Percentiles rank a stretch among this genome's conserved stretches.
Conservation (phyloP, 495 filamentous ascomycete genomes). For the Aspergillus sclerotioniger region DNA sequence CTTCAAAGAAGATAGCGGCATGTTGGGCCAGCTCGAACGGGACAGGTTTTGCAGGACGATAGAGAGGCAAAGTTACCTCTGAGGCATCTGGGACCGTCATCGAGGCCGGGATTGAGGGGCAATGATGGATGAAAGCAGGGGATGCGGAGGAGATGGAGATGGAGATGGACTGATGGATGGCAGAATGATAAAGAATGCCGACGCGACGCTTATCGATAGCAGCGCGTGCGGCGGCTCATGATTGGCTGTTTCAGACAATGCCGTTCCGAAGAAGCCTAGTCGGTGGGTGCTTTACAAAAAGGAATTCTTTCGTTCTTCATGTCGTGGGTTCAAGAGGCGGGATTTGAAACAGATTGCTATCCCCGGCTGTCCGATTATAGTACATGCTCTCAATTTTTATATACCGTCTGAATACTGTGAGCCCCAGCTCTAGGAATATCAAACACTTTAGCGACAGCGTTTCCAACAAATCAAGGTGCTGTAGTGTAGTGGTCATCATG, state of each 20-base stretch:
- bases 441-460: background rate
- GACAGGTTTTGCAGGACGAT: constrained; percentile 52
- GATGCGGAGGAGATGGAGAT: background rate
- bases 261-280: too few relatives aligned
- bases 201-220: constrained; percentile 17
- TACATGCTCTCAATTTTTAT: too few relatives aligned
- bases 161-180: background rate
- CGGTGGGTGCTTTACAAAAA: too few relatives aligned
- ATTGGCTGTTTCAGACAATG: background rate
- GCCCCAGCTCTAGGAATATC: background rate
- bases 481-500: constrained; percentile 15
- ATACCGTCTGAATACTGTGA: too few relatives aligned
- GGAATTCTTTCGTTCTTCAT: too few relatives aligned
- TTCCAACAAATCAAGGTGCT: constrained; percentile 9
- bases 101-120: constrained; percentile 1
- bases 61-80: constrained; percentile 27
- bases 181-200: background rate
- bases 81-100: constrained; percentile 22
- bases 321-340: too few relatives aligned
- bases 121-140: background rate
- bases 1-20: constrained; percentile 71
- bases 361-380: too few relatives aligned
- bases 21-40: constrained; percentile 63
- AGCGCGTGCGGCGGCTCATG: background rate
- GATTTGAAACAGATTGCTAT: too few relatives aligned